phyloP scores from a whole-genome alignment of 805 yeast species.

The Cyberlindnera saturnus region DNA sequence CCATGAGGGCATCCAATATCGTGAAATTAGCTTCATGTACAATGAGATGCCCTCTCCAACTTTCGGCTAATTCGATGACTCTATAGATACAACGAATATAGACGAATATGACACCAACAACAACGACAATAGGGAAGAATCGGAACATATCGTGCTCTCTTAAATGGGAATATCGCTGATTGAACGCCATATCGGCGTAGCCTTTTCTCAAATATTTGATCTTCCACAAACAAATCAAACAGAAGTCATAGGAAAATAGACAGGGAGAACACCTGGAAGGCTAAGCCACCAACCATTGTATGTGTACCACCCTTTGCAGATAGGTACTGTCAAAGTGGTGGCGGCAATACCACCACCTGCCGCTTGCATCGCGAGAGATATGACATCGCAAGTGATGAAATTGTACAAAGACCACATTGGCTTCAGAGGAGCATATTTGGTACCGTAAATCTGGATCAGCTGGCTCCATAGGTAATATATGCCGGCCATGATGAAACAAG shows the following conservation, averaged over 20 bases:
- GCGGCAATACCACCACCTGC: slow-evolving; percentile 68
- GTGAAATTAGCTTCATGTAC: slow-evolving; percentile 53
- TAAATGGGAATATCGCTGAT: slow-evolving; percentile 29
- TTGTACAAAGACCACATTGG: slow-evolving; percentile 60
- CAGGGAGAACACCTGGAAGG: slow-evolving; percentile 71
- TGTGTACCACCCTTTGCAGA: slow-evolving; percentile 45
- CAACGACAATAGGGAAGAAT: slow-evolving; percentile 38
- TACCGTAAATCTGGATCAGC: slow-evolving; percentile 55
- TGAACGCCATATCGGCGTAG: slow-evolving; percentile 27
- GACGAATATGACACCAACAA: slow-evolving; percentile 45
- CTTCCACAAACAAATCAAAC: slow-evolving; percentile 38
- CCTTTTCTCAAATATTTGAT: slow-evolving; percentile 26
- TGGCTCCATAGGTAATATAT: slow-evolving; percentile 69
- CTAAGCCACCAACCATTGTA: too few species aligned
- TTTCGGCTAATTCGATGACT: slow-evolving; percentile 62
- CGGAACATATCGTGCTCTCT: slow-evolving; percentile 33
- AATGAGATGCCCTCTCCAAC: slow-evolving; percentile 66
- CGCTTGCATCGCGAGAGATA: slow-evolving; percentile 63
- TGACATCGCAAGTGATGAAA: slow-evolving; percentile 60
- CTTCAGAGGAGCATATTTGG: slow-evolving; percentile 39
- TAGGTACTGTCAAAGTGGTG: slow-evolving; percentile 19
- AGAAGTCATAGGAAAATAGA: slow-evolving; percentile 47
- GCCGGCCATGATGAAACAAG: slow-evolving; percentile 82
- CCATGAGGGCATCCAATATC: slow-evolving; percentile 59
- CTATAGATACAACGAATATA: slow-evolving; percentile 68